Percentiles rank a stretch among this genome's conserved stretches.
Evolutionary conservation across 805 yeast species (phyloP).

Genomic region (Pichia thaimueangensis): DNA sequence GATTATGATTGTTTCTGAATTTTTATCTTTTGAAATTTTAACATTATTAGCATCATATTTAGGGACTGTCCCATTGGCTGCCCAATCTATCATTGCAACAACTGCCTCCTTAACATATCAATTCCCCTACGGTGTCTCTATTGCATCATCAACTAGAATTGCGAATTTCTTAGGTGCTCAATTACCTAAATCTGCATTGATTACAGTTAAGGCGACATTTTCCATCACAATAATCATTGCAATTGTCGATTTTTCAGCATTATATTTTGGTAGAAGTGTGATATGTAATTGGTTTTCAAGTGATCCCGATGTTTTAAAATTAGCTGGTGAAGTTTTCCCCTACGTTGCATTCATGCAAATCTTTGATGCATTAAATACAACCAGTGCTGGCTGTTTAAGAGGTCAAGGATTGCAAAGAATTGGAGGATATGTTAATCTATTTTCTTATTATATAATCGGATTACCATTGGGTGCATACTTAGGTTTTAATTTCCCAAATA

Average conservation of each 20-base stretch:
- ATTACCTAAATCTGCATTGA: slow-evolving; percentile 26
- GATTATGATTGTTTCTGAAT: slow-evolving; percentile 72
- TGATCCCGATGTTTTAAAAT: slow-evolving; percentile 24
- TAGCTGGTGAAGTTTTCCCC: slow-evolving; percentile 25
- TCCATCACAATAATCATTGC: slow-evolving; percentile 22
- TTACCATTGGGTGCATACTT: slow-evolving; percentile 57
- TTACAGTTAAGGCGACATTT: slow-evolving; percentile 25
- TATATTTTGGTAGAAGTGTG: slow-evolving; percentile 20
- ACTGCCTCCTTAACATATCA: slow-evolving; percentile 65
- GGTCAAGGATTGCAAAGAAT: slow-evolving; percentile 55
- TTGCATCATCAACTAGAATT: slow-evolving; percentile 69
- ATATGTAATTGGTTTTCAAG: slow-evolving; percentile 29
- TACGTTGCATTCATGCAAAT: slow-evolving; percentile 35
- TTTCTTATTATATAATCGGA: slow-evolving; percentile 64
- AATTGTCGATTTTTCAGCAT: slow-evolving; percentile 20
- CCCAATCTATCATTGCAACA: slow-evolving; percentile 67
- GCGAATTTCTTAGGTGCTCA: slow-evolving; percentile 70
- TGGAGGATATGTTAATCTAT: slow-evolving; percentile 46
- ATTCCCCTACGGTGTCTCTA: slow-evolving; percentile 68
- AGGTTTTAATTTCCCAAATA: slow-evolving; percentile 40
- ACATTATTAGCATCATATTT: slow-evolving; percentile 63
- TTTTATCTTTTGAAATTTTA: slow-evolving; percentile 70
- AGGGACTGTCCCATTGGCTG: slow-evolving; percentile 58
- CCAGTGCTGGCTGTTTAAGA: slow-evolving; percentile 48
- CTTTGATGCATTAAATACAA: slow-evolving; percentile 43